phyloP scores from a whole-genome alignment of 225 moss, liverwort and hornwort genomes.

The Lunularia cruciata region DNA sequence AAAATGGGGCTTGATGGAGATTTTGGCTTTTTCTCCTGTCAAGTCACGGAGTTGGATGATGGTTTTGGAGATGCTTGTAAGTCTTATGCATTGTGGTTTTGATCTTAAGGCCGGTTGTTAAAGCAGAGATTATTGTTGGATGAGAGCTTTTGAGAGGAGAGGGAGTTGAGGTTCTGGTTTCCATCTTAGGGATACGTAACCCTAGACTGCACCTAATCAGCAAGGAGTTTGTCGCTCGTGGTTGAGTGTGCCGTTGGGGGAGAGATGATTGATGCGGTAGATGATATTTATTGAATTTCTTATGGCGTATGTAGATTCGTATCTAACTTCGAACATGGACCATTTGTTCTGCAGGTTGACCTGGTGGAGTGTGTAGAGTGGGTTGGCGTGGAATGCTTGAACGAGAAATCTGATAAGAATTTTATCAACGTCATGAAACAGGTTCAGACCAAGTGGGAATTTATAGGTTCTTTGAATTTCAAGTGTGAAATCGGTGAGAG shows the following conservation, averaged over 20 bases:
- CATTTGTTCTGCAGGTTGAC: slow-evolving; percentile 55
- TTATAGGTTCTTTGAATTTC: not conserved
- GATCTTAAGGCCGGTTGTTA: too few species aligned
- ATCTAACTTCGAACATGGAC: not conserved
- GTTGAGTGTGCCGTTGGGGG: not conserved
- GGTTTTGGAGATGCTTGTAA: not conserved
- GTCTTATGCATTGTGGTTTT: not conserved
- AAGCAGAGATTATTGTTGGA: too few species aligned
- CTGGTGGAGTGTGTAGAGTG: slow-evolving; percentile 91
- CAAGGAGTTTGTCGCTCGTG: not conserved
- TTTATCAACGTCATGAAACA: slow-evolving; percentile 89
- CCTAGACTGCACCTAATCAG: not conserved
- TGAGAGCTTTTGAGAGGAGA: too few species aligned
- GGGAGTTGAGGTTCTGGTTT: not conserved
- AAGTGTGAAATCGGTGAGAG: not conserved
- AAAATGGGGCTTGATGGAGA: not conserved
- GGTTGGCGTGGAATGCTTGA: slow-evolving; percentile 92
- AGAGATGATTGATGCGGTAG: not conserved
- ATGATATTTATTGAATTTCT: not conserved
- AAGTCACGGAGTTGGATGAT: not conserved
- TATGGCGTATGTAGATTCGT: not conserved
- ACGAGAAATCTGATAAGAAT: slow-evolving; percentile 84
- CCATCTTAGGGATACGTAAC: not conserved
- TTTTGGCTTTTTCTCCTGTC: not conserved
- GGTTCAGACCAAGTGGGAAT: slow-evolving; percentile 31